These are phyloP conservation scores for Trichosporon ovoides DNA, from an alignment of 1,284 basidiomycete genomes.

Conservation along the genomic window DNA sequence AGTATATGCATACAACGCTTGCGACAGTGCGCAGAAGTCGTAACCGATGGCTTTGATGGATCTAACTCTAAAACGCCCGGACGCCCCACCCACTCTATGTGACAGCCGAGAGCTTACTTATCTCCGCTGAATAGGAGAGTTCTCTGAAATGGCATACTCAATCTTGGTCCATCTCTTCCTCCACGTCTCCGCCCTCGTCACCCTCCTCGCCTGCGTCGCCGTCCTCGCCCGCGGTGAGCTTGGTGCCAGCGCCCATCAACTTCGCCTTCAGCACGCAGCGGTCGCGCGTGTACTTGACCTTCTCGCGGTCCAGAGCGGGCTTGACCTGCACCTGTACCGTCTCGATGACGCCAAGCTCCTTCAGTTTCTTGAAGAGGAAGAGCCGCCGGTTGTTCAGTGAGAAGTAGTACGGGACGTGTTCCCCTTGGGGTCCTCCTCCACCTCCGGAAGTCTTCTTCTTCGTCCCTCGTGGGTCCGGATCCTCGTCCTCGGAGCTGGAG, in stretches of 20 bases:
- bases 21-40: too few relatives aligned
- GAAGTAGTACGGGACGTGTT: slow-evolving; percentile 16
- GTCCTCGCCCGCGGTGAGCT: slow-evolving; percentile 5
- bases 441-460: not conserved
- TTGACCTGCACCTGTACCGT: slow-evolving; percentile 19
- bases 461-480: not conserved
- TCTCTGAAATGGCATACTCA: not conserved
- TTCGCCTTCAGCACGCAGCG: slow-evolving; percentile 15
- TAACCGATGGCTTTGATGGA: too few relatives aligned
- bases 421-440: not conserved
- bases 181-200: not conserved
- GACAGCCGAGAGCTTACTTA: not conserved
- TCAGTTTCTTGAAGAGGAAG: slow-evolving; percentile 20
- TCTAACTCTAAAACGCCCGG: too few relatives aligned
- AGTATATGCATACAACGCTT: too few relatives aligned
- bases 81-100: too few relatives aligned
- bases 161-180: not conserved
- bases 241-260: slow-evolving; percentile 17
- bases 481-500: not conserved
- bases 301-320: slow-evolving; percentile 21
- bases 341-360: slow-evolving; percentile 9
- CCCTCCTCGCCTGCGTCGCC: slow-evolving; percentile 4
- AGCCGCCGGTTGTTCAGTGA: slow-evolving; percentile 20
- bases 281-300: slow-evolving; percentile 17
- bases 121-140: not conserved